phyloP scores from a whole-genome alignment of 192 early-diverging fungal species.

The Phycomyces nitens region DNA sequence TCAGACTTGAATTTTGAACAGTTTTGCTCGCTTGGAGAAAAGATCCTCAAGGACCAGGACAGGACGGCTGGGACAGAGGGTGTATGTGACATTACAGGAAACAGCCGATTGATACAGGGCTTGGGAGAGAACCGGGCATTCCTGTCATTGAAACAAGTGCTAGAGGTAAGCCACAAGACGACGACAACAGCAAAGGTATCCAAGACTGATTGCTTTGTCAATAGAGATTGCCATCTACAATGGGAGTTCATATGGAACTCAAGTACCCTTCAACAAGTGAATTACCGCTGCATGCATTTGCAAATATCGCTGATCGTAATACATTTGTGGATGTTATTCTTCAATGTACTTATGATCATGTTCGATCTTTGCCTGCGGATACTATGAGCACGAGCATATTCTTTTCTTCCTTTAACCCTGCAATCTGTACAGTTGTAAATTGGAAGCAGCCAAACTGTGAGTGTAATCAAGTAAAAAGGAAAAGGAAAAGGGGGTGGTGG shows the following conservation, averaged over 20 bases:
- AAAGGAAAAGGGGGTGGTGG: neutral
- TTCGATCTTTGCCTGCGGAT: constrained; percentile 31
- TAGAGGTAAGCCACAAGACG: constrained; percentile 63
- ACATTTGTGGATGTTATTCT: constrained; percentile 85
- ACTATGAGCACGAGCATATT: constrained; percentile 43
- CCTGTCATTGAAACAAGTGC: constrained; percentile 66
- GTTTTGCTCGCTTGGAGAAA: constrained; percentile 44
- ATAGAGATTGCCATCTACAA: constrained; percentile 60
- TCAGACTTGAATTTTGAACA: constrained; percentile 53
- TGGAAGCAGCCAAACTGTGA: constrained; percentile 99
- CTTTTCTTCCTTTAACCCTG: constrained; percentile 89
- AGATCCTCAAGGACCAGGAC: constrained; percentile 16
- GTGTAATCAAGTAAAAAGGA: neutral
- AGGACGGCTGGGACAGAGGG: constrained; percentile 27
- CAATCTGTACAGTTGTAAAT: constrained; percentile 89
- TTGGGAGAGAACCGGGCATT: constrained; percentile 34
- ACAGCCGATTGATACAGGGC: constrained; percentile 23
- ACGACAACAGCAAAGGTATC: neutral
- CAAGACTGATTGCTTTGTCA: too few species aligned
- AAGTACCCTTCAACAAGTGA: constrained; percentile 80
- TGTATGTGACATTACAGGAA: constrained; percentile 27
- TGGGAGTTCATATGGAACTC: constrained; percentile 86
- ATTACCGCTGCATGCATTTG: constrained; percentile 44
- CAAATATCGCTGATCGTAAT: constrained; percentile 71
- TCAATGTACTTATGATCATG: constrained; percentile 80